Conservation (phyloP, 208 protist genomes). For the Trichomonas vaginalis region DNA sequence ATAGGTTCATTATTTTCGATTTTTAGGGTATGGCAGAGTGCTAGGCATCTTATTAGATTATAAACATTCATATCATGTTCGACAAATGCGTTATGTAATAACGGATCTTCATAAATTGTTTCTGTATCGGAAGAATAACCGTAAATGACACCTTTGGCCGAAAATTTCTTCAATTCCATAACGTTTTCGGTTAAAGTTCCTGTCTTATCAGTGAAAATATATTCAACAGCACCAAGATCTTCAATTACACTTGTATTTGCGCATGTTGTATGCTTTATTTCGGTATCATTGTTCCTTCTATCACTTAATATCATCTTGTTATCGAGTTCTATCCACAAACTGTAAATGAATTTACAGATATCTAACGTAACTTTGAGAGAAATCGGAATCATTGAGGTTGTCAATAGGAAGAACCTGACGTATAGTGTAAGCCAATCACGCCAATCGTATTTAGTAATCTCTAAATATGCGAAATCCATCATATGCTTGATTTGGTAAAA, state of each 20-base stretch:
- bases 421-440: neutral
- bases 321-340: neutral
- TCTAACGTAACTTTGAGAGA: conserved; percentile 32
- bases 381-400: conserved; percentile 28
- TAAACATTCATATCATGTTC: neutral
- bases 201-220: conserved; percentile 92
- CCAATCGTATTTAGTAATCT: neutral
- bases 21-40: neutral
- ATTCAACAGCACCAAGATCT: conserved; percentile 81
- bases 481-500: neutral
- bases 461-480: neutral
- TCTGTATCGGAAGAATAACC: neutral
- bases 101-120: neutral
- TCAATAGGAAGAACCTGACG: conserved; percentile 24
- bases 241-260: conserved; percentile 67
- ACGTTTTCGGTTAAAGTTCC: conserved; percentile 75
- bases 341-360: conserved; percentile 19
- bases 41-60: neutral
- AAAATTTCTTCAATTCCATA: neutral
- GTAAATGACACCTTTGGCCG: neutral
- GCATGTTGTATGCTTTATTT: neutral
- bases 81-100: neutral
- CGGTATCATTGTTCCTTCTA: neutral
- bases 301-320: neutral
- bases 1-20: neutral